Base-by-base conservation (phyloP, 805 yeast species). In the Lipomyces yamadae region DNA sequence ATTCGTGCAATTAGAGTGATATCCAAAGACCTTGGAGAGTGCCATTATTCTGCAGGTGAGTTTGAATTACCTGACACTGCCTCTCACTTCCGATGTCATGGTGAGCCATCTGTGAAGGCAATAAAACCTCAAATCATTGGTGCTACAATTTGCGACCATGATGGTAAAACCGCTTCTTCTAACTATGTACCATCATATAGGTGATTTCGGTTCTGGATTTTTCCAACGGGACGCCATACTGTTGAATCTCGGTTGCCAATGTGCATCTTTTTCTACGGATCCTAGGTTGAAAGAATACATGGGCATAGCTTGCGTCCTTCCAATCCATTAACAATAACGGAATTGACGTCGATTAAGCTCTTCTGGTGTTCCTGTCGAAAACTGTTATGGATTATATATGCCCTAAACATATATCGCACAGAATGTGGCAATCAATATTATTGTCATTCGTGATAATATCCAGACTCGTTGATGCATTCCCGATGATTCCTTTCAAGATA, bases 401-500 rank as follows among this genome's bases (percentile, higher is more conserved):
- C 48, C 24, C 24, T 15, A 15, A 8, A n/a, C 15, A 24, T 4
- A 42, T 42, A n/a, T 42, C 18, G 48, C 48, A 5, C n/a, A n/a
- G 24, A 11, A 42, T 15, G 48, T 42, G 48, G 48, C 18, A 3
- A n/a, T n/a, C 48, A n/a, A 7, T 42, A 7, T 7, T 42, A 6
- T 24, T 42, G 24, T 42, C 48, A 3, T 15, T 42, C 24, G 24
- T 42, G 48, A 15, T 42, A 42, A 42, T 42, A 15, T 42, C n/a
- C 48, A 42, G 48, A 15, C 34, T 52, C 13, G 60, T 37, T 5
- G 33, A 58, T 32, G 61, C 55, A 39, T 58, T 58, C 39, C 55
- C 61, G 29, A 58, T 58, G 61, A 53, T 58, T n/a, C 55, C 55
- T 1, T 58, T 58, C 35, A 58, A 58, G 37, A 7, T 58, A 10